Evolutionary conservation across 2,329 filamentous ascomycete genomes (phyloP).

Genomic region (Lojkania enalia): DNA sequence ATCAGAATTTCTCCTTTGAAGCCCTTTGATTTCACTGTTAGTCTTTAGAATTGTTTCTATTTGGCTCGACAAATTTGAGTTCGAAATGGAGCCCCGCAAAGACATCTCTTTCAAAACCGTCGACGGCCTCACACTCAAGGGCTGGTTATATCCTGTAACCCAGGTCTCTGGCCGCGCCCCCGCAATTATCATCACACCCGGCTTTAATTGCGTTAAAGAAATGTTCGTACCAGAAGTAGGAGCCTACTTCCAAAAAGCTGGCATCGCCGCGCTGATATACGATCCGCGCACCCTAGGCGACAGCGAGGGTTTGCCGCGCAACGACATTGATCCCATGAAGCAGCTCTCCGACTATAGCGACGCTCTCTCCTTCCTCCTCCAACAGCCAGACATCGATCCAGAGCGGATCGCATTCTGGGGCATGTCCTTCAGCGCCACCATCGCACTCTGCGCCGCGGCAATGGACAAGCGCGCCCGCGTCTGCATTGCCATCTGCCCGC

Average conservation of each 20-base stretch:
- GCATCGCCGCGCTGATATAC: constrained; percentile 44
- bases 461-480: constrained; percentile 31
- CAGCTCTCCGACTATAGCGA: constrained; percentile 42
- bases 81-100: background rate
- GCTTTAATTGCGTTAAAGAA: constrained; percentile 40
- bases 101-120: constrained; percentile 11
- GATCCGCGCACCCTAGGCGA: constrained; percentile 43
- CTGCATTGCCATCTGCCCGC: constrained; percentile 30
- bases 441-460: constrained; percentile 30
- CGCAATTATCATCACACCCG: constrained; percentile 11
- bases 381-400: constrained; percentile 23
- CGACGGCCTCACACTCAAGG: constrained; percentile 10
- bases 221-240: constrained; percentile 37
- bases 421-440: constrained; percentile 32
- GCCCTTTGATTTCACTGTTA: too few species aligned
- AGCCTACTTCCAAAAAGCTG: constrained; percentile 35
- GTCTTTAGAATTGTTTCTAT: too few species aligned
- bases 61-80: too few species aligned
- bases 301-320: constrained; percentile 45
- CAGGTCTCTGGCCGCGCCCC: background rate
- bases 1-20: too few species aligned
- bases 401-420: constrained; percentile 42
- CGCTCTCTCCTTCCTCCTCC: constrained; percentile 41
- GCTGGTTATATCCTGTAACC: constrained; percentile 8
- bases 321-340: constrained; percentile 42